Conservation (phyloP, 139 green algal species). For the Desmodesmus armatus region DNA sequence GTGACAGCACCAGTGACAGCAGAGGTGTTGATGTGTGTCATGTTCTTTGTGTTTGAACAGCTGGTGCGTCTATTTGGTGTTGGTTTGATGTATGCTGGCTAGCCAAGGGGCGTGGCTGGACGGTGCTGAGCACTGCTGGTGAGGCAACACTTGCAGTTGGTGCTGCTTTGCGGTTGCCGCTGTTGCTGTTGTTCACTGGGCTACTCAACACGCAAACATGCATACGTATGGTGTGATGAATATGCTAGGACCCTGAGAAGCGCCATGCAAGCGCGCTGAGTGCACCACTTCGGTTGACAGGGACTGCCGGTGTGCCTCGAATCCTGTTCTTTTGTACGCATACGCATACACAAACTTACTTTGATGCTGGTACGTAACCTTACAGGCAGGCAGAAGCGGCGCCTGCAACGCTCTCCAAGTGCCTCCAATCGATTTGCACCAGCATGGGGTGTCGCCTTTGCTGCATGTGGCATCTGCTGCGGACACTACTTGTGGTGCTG, state of each 20-base stretch:
- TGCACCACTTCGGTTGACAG: not conserved
- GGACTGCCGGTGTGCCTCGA: not conserved
- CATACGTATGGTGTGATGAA: not conserved
- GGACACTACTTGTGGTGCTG: too few species aligned
- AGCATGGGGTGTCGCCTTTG: constrained; percentile 1
- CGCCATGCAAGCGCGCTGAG: not conserved
- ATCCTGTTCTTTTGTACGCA: not conserved
- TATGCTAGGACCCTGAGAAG: not conserved
- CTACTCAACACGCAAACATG: not conserved
- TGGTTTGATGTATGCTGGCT: not conserved
- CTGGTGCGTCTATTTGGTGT: not conserved
- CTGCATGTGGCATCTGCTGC: not conserved
- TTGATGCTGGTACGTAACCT: not conserved
- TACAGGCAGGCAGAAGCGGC: not conserved
- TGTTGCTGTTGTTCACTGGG: not conserved
- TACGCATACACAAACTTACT: not conserved
- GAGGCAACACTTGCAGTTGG: not conserved
- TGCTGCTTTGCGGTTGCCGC: not conserved
- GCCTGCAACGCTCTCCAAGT: not conserved
- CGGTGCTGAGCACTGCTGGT: not conserved
- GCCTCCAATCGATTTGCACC: not conserved
- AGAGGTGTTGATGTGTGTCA: not conserved
- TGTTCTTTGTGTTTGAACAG: not conserved
- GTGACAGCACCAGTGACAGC: not conserved
- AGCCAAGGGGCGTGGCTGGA: not conserved